Percentiles rank a stretch among this genome's conserved stretches.
Conservation (phyloP, 2,329 filamentous ascomycete species). For the Fusarium fujikuroi region DNA sequence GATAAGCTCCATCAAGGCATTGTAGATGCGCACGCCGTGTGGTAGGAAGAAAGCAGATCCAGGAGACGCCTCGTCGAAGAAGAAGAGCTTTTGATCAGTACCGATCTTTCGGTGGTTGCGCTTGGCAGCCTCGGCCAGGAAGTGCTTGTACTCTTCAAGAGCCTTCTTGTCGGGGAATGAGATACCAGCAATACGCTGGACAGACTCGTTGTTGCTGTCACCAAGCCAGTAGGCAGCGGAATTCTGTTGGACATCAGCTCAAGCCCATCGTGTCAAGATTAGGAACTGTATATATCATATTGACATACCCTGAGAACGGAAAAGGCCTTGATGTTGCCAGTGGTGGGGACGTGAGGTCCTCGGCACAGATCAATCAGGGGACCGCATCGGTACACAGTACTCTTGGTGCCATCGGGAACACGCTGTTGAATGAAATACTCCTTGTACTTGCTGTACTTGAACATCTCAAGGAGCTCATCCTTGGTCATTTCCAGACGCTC, state of each 20-base stretch:
- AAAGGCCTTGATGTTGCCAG: constrained; percentile 93
- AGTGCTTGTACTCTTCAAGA: constrained; percentile 92
- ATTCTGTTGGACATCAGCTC: constrained; percentile 64
- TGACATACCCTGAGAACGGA: constrained; percentile 80
- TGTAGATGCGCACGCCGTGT: constrained; percentile 93
- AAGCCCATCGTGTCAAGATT: not conserved
- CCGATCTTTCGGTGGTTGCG: constrained; percentile 95
- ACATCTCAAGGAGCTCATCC: constrained; percentile 92
- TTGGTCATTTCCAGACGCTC: constrained; percentile 90
- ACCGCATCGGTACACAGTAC: constrained; percentile 94
- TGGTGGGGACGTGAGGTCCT: constrained; percentile 92
- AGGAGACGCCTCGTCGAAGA: constrained; percentile 94
- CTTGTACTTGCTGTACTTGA: constrained; percentile 98
- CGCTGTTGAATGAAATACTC: constrained; percentile 85
- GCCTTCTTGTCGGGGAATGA: constrained; percentile 96
- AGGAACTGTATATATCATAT: not conserved
- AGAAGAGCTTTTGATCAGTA: constrained; percentile 95
- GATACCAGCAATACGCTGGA: constrained; percentile 96
- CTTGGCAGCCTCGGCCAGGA: constrained; percentile 97
- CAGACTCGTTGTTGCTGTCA: constrained; percentile 90
- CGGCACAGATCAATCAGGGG: constrained; percentile 95
- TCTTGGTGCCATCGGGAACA: constrained; percentile 84
- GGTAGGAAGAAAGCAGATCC: constrained; percentile 93
- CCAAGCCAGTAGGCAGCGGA: constrained; percentile 89
- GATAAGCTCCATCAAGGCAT: constrained; percentile 83